Evolutionary conservation across 805 yeast species (phyloP).

Genomic region (Starmera quercuum): DNA sequence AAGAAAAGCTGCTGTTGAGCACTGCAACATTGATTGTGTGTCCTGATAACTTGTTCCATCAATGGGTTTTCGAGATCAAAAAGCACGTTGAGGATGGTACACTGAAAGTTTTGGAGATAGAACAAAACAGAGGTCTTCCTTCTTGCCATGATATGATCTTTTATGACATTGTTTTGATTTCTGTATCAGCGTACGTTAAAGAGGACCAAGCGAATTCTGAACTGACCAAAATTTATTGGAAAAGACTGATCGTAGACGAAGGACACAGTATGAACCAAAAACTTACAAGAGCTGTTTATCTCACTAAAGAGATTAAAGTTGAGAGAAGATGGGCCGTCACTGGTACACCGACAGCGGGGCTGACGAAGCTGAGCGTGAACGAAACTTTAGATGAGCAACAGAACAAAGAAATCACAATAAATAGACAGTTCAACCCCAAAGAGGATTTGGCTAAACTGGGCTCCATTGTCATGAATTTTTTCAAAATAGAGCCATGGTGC

Average conservation of each 20-base stretch:
- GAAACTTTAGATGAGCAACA: slow-evolving; percentile 8
- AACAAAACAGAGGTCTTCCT: slow-evolving; percentile 17
- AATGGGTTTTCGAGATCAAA: slow-evolving; percentile 52
- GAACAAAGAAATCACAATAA: slow-evolving; percentile 34
- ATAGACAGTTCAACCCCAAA: slow-evolving; percentile 39
- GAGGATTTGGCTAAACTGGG: slow-evolving; percentile 53
- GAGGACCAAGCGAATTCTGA: slow-evolving; percentile 27
- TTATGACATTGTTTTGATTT: slow-evolving; percentile 47
- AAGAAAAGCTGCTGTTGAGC: slow-evolving; percentile 33
- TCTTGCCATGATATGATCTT: slow-evolving; percentile 27
- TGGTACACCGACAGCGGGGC: slow-evolving; percentile 71
- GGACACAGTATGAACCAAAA: slow-evolving; percentile 59
- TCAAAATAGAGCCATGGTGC: slow-evolving; percentile 52
- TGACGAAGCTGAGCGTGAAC: slow-evolving; percentile 45
- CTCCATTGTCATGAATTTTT: slow-evolving; percentile 40
- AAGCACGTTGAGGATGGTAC: slow-evolving; percentile 41
- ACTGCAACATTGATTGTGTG: slow-evolving; percentile 51
- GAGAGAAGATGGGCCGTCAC: slow-evolving; percentile 71
- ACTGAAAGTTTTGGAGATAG: slow-evolving; percentile 28
- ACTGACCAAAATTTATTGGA: slow-evolving; percentile 48
- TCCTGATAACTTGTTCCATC: slow-evolving; percentile 61
- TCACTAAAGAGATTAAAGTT: slow-evolving; percentile 40
- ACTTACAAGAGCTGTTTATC: slow-evolving; percentile 38
- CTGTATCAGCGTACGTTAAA: slow-evolving; percentile 37
- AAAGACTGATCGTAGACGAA: slow-evolving; percentile 65